Percentiles rank a stretch among this genome's conserved stretches.
These are phyloP conservation scores for Corchorus olitorius DNA, from an alignment of 345 rosid species.

Conservation along the genomic window DNA sequence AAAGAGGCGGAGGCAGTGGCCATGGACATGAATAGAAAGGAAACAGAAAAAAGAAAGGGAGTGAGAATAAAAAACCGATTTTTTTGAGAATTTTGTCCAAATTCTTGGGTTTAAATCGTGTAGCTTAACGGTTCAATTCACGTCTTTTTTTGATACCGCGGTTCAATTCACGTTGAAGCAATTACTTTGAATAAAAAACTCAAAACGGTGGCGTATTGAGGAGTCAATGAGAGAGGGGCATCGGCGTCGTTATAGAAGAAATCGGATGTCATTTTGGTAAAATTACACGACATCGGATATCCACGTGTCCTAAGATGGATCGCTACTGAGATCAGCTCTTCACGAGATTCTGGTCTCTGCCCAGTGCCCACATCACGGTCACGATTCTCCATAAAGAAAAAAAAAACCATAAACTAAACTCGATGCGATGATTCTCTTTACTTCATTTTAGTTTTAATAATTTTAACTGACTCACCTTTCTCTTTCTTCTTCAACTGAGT, in stretches of 20 bases:
- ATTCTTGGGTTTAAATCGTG: neutral
- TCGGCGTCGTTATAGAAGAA: neutral
- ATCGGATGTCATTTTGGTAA: slow-evolving; percentile 7
- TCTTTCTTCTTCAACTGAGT: slow-evolving; percentile 12
- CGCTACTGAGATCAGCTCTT: slow-evolving; percentile 10
- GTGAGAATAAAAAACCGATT: too few relatives aligned
- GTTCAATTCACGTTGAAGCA: neutral
- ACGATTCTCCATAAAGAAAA: slow-evolving; percentile 19
- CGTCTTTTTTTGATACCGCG: too few relatives aligned
- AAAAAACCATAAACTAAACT: neutral
- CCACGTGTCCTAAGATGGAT: slow-evolving; percentile 11
- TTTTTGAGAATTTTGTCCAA: neutral
- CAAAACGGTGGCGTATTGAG: neutral
- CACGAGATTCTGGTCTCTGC: slow-evolving; percentile 27
- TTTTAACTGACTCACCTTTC: neutral
- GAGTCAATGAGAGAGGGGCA: neutral
- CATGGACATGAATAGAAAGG: neutral
- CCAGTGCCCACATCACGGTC: slow-evolving; percentile 9
- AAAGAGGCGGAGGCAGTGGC: slow-evolving; percentile 20
- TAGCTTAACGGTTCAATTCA: neutral
- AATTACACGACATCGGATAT: neutral
- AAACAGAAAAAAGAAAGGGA: too few relatives aligned
- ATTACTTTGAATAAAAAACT: neutral
- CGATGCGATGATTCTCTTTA: too few relatives aligned
- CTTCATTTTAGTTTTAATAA: neutral